Base-by-base conservation (phyloP, 306 rosid genomes). In the Lotus japonicus region DNA sequence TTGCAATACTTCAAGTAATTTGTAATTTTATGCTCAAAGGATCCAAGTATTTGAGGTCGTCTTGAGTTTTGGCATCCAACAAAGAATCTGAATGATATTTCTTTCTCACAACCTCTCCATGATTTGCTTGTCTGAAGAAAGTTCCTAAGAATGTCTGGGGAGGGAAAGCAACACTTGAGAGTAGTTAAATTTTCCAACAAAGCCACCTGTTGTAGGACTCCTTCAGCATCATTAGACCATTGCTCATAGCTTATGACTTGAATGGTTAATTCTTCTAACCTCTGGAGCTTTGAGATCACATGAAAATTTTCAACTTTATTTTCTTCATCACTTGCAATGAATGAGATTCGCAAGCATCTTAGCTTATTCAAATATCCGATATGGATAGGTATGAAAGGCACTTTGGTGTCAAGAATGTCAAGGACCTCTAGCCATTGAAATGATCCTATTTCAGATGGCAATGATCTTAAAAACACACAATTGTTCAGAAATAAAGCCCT, bases 191-290 rank as follows among this genome's bases (percentile, higher is more conserved):
- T 62, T 79, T 73, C 68, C 66, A 68, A 67, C 19, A 65, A 42
- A 58, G 80, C 80, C 46, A 75, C 74, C 0, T 52, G 48, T n/a
- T 33, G 9, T 6, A 58, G 21, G 11, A 75, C 41, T 9, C 14
- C 3, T 21, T 41, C 17, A 11, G 67, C 80, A 43, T 21, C 33
- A 4, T 9, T 28, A 41, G 66, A 57, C 70, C 71, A 64, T 7
- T 10, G 21, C 26, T 50, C 7, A 11, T 50, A 33, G 3, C 66
- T 36, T 17, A 46, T 52, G 4, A 80, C 80, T 56, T 64, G 44
- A 64, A 75, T 70, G 16, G 45, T 21, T 49, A 74, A 45, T 68
- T 80, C 84, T 74, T 80, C 84, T 52, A 80, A 70, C 11, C 6
- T 55, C 1, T 5, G 13, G 21, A 74, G 77, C 8, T 13, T 64